Base-by-base conservation (phyloP, 768 basidiomycete genomes). In the Mycena haematopus region DNA sequence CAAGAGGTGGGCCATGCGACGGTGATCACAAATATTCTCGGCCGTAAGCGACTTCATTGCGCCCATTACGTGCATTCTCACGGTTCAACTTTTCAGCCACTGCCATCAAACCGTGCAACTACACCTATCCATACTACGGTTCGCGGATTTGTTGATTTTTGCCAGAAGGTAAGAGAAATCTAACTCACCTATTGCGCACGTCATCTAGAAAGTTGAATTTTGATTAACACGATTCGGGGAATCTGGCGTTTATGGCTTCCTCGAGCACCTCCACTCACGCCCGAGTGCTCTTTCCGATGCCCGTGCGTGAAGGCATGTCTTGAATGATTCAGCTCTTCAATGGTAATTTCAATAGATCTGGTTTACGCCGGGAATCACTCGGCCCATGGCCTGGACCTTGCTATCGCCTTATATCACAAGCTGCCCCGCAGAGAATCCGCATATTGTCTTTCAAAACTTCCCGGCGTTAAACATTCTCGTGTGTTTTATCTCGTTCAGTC, bases 1-100 rank as follows among this genome's bases (percentile, higher is more conserved):
- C 86, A 88, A 66, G 86, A 89, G 73, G 77, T 84, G 31, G 87
- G 86, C 0, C 89, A 91, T 70, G 83, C 86, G 7, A 76, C 72
- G 11, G 71, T 86, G 55, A 62, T 90, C 27, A 72, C 77, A 57
- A 84, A 86, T 75, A 82, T 87, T 36, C 74, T 85, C 19, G 77
- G 78, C 46, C 75, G 78, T 76, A 47, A 59, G 62, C 69, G 3
- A 15, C 10, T 21, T 31, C 50, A 21, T 19, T 35, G n/a, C n/a
- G 44, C 58, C 4, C 0, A 19, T 19, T 27, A 8, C 4, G 25
- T 5, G 25, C 3, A 21, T 65, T 17, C 67, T 36, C 15, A 51
- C 22, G 35, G 40, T 8, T 19, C 17, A 1, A 13, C 21, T 21
- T 40, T 21, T 9, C 60, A 78, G 78, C 73, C n/a, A 69, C 72